Evolutionary conservation across 495 filamentous ascomycete species (phyloP), one percentile per base, ranked within the genome.

Genomic region (Sordaria brevicollis): DNA sequence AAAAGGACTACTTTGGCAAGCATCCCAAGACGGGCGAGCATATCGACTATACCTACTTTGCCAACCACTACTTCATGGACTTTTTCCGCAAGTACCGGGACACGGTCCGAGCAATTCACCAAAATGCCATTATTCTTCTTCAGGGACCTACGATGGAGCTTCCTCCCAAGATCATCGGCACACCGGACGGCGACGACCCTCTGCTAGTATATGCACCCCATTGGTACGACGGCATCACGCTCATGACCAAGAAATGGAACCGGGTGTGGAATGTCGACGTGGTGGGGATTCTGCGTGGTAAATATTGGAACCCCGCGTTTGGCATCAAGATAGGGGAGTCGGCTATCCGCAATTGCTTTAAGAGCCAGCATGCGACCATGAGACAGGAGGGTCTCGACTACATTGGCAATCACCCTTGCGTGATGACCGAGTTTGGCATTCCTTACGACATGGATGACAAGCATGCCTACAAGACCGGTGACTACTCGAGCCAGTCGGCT

Each of bases 211-310:
- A 97, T 77, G 89, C 95, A 3, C 93, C 93, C 11, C 95, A 99
- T 80, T 99, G 90, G 76, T 99, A 99, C 78, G 95, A 99, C 77
- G 95, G 96, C 13, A 88, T 99, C 29, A 99, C 95, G 0, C 86
- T 99, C 38, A 90, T 99, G 87, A 98, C 92, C 25, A 99, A 99
- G 81, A 96, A 96, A 78, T 99, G 96, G 95, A 99, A 98, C 76
- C 90, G 93, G 1, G 86, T 90, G 25, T 99, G 95, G 90, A 99
- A 99, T 74, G 89, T 99, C 17, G 95, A 99, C 80, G 93, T 99
- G 25, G 88, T 98, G 69, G 95, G 95, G 2, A 84, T 98, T 13
- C 86, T 99, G 54, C 89, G 95, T 34, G 95, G 96, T 13, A 90
- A 90, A 70, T 99, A 99, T 74, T 83, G 89, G 72, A 89, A 89